Percentiles rank a stretch among this genome's conserved stretches.
Evolutionary conservation across 768 basidiomycete species (phyloP).

Genomic region (Kwoniella bestiolae): DNA sequence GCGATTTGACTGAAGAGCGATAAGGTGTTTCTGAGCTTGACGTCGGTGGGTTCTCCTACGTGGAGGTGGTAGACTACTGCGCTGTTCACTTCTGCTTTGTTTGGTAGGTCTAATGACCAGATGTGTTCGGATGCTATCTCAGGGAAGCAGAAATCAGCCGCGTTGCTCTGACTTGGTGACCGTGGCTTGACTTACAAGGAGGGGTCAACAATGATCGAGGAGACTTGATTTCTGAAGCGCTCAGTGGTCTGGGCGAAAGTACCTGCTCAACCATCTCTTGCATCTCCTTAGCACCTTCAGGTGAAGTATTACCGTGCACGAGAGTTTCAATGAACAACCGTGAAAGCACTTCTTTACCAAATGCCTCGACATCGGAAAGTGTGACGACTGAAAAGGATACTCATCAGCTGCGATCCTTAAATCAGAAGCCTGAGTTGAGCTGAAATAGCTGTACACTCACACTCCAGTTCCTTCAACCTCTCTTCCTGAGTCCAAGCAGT

Average conservation of each 20-base stretch:
- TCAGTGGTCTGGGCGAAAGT: constrained; percentile 65
- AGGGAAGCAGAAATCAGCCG: neutral
- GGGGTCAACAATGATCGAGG: constrained; percentile 70
- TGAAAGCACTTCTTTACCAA: constrained; percentile 67
- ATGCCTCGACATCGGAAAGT: constrained; percentile 69
- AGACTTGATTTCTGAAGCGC: constrained; percentile 63
- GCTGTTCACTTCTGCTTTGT: constrained; percentile 84
- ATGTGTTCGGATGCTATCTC: constrained; percentile 70
- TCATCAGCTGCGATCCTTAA: constrained; percentile 1
- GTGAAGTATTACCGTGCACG: constrained; percentile 80
- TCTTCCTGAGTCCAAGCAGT: constrained; percentile 77
- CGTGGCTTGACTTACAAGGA: constrained; percentile 62
- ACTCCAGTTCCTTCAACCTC: constrained; percentile 70
- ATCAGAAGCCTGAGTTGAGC: neutral
- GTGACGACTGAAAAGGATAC: constrained; percentile 65
- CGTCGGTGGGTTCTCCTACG: constrained; percentile 71
- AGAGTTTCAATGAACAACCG: constrained; percentile 73
- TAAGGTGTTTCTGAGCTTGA: constrained; percentile 68
- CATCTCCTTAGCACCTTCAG: constrained; percentile 79
- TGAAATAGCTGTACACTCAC: constrained; percentile 61
- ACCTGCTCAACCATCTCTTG: constrained; percentile 73
- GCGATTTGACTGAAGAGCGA: constrained; percentile 80
- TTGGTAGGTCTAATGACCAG: constrained; percentile 71
- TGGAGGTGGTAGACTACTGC: constrained; percentile 83
- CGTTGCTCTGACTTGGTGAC: neutral